These are phyloP conservation scores for Aquilaria agallochum DNA, from an alignment of 441 rosid genomes.

Conservation along the genomic window DNA sequence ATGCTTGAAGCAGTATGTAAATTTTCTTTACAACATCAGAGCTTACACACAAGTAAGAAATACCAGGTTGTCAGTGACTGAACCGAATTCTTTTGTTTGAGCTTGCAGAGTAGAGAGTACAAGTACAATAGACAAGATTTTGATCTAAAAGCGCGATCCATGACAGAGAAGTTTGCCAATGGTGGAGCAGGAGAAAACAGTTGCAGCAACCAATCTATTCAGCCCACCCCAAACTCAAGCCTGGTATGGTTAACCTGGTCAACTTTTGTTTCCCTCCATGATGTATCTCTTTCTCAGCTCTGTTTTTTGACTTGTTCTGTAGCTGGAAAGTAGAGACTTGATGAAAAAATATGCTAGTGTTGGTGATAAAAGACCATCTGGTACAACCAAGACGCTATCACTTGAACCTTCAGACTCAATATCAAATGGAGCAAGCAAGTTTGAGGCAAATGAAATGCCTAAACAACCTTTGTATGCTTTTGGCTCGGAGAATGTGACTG, in stretches of 20 bases:
- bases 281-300: conserved; percentile 1
- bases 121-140: conserved; percentile 74
- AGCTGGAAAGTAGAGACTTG: conserved; percentile 31
- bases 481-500: conserved; percentile 7
- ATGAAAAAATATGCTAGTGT: conserved; percentile 21
- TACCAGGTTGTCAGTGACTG: too few relatives aligned
- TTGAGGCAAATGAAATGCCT: conserved; percentile 14
- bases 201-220: conserved; percentile 19
- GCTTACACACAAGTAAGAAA: too few relatives aligned
- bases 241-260: conserved; percentile 15
- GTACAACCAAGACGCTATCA: conserved; percentile 34
- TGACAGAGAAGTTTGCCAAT: conserved; percentile 67
- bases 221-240: conserved; percentile 17
- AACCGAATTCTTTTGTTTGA: neutral
- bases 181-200: conserved; percentile 32
- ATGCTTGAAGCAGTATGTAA: conserved; percentile 75
- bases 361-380: conserved; percentile 17
- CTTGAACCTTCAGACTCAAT: conserved; percentile 29
- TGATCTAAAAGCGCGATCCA: conserved; percentile 58
- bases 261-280: conserved; percentile 1
- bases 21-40: neutral
- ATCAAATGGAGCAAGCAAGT: conserved; percentile 12
- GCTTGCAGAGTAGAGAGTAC: conserved; percentile 72
- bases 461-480: conserved; percentile 7
- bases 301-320: conserved; percentile 7